phyloP scores from a whole-genome alignment of 257 asterid species.

The Solanum paucissectum region DNA sequence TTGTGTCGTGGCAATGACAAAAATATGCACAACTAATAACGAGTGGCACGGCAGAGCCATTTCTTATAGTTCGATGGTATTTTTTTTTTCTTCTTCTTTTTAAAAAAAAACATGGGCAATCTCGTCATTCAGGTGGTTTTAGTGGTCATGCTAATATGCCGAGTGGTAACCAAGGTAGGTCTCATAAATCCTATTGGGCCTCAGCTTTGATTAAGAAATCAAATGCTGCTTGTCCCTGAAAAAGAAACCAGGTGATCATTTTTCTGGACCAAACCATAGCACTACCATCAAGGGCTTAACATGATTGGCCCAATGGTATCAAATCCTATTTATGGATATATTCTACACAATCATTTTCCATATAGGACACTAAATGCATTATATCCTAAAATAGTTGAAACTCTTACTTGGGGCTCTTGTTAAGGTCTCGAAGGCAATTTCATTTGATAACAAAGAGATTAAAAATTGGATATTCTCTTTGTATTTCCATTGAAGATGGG shows the following conservation, averaged over 20 bases:
- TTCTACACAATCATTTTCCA: background rate
- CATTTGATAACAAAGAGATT: background rate
- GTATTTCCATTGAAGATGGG: background rate
- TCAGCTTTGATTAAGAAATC: background rate
- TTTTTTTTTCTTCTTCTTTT: background rate
- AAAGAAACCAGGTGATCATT: background rate
- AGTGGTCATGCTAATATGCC: background rate
- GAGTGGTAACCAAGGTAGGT: background rate
- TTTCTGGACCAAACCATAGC: background rate
- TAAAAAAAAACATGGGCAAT: background rate
- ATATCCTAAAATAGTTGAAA: background rate
- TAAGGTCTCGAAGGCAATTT: background rate
- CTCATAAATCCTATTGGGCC: background rate
- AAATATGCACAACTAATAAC: background rate
- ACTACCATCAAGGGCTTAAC: background rate
- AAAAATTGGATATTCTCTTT: background rate
- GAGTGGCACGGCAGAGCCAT: background rate
- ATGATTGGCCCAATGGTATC: background rate
- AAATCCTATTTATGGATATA: background rate
- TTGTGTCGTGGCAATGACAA: background rate
- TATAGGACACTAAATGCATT: background rate
- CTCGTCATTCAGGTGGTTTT: background rate
- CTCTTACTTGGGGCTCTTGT: background rate
- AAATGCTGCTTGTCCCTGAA: background rate
- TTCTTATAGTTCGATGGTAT: background rate